Evolutionary conservation across 345 rosid genomes (phyloP), one percentile per base, ranked within the genome.

Genomic region (Barbarea vulgaris): DNA sequence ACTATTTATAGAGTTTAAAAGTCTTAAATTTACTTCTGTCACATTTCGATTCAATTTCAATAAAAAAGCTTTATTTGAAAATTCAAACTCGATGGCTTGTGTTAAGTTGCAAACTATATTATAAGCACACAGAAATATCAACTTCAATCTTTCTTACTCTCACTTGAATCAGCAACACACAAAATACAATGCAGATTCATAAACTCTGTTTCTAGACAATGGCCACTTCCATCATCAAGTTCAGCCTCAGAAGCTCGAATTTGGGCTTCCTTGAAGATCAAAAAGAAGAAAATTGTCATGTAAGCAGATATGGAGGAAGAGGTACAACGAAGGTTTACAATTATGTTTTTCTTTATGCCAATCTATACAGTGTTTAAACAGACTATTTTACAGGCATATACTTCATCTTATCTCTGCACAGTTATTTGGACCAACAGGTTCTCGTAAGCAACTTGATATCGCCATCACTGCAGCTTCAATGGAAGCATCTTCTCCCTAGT

Each of bases 381-480:
- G 9, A 17, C 14, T 5, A 1, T 54, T 21, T 62, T 52, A 9
- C 5, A 2, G 1, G 24, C 0, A 19, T 42, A 67, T 56, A 46
- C 31, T 46, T 81, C 79, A 89, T 21, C 86, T 82, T 8, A 91
- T 83, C 78, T 89, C 96, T 0, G 93, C 82, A 75, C 96, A 93
- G 69, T 86, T 91, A 67, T 81, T 86, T 44, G 91, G n/a, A n/a
- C 80, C 91, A 27, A 83, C 89, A 7, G 97, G 97, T 72, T 89
- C 97, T 74, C 84, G 81, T 82, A 94, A 81, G 81, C 96, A 91
- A 80, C 76, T 86, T 42, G 96, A 87, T 79, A 94, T 91, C 1
- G 96, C 96, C 95, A 85, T 84, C 22, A 88, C 91, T 48, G 96
- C 97, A 79, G 95, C 91, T 84, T 94, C 98, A 65, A 87, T 82